Evolutionary conservation across 306 rosid species (phyloP), one percentile per base, ranked within the genome.

Genomic region (Cucurbita ficifolia): DNA sequence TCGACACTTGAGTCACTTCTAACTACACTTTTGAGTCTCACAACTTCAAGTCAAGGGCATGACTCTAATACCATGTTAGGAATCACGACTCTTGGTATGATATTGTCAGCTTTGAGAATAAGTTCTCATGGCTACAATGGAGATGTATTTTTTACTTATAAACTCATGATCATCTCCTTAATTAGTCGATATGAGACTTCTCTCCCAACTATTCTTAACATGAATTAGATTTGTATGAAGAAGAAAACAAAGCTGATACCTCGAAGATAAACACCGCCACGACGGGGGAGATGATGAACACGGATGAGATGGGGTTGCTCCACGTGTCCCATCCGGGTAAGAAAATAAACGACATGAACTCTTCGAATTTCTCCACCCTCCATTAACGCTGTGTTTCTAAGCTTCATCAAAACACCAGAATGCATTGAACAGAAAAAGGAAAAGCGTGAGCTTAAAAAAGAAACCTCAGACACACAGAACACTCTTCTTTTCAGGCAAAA

Each of bases 301-400:
- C 92, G 88, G 72, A 90, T 78, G 60, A 92, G 96, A 81, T 92
- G 96, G n/a, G 92, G 96, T 24, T 87, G 96, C 11, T 88, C 92
- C 10, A 79, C 64, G 6, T 76, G 88, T 64, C 90, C 91, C 76
- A 79, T 78, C 29, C 79, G 88, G 70, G 81, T 84, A 18, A 92
- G 90, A 62, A 84, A 90, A 76, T 92, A 92, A 49, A 90, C 61
- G 50, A 92, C 83, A 70, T 92, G 92, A 81, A 92, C 73, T 72
- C 87, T 82, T 79, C 96, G 82, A 67, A 87, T 89, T 88, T 90
- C 22, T 55, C 67, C 76, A 0, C 42, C 48, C 40, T 74, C 70
- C 70, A 74, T 57, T 74, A 40, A 73, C 5, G 45, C 33, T 39
- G 18, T 14, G 21, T 42, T 54, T 24, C 4, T 57, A n/a, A 50